A percentile compares a stretch with the other conserved stretches of the same genome.
phyloP scores from a whole-genome alignment of 306 rosid genomes.

The Lupinus albus region DNA sequence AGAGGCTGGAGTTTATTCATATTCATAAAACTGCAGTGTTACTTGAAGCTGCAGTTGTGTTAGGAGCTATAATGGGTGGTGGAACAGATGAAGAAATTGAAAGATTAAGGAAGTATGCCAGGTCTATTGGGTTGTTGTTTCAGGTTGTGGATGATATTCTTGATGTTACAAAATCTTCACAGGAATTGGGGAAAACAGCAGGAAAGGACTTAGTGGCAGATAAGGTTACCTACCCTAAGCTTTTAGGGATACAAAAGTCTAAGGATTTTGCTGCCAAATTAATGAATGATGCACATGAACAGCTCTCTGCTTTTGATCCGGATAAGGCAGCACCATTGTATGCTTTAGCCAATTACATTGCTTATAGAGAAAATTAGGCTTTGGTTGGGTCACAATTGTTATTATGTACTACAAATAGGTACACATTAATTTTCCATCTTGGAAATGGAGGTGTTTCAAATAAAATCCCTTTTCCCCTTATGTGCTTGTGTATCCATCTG shows the following conservation, averaged over 20 bases:
- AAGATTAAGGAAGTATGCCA: slow-evolving; percentile 58
- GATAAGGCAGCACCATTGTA: slow-evolving; percentile 61
- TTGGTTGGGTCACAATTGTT: background rate
- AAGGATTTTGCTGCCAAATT: slow-evolving; percentile 64
- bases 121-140: slow-evolving; percentile 66
- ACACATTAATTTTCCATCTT: background rate
- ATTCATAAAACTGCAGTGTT: slow-evolving; percentile 71
- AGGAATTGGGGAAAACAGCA: slow-evolving; percentile 81
- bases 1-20: slow-evolving; percentile 67
- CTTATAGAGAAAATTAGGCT: slow-evolving; percentile 56
- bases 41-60: slow-evolving; percentile 63
- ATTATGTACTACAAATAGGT: no score
- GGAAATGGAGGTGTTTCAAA: background rate
- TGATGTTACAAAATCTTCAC: slow-evolving; percentile 71
- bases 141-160: slow-evolving; percentile 90
- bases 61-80: slow-evolving; percentile 74
- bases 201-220: slow-evolving; percentile 82
- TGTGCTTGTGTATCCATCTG: background rate
- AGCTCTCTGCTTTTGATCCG: slow-evolving; percentile 55
- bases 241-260: slow-evolving; percentile 66
- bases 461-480: background rate
- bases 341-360: slow-evolving; percentile 71
- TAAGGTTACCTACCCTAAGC: slow-evolving; percentile 75
- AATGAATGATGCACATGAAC: slow-evolving; percentile 56
- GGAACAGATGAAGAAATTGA: slow-evolving; percentile 59